Evolutionary conservation across 331 rosid genomes (phyloP).

Genomic region (Ulmus americana): DNA sequence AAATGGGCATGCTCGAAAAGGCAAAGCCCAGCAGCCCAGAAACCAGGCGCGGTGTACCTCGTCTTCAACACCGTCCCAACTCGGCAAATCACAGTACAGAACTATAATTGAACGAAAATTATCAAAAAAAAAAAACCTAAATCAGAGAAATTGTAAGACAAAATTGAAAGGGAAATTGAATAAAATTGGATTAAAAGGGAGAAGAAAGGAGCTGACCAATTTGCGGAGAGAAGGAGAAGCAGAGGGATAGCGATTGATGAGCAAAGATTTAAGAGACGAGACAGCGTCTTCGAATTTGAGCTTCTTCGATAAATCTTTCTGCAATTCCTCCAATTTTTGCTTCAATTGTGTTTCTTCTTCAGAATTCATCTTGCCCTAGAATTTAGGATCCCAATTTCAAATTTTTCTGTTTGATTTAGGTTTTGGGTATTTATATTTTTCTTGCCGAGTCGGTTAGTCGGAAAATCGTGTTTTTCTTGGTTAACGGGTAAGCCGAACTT

Average conservation of each 20-base stretch:
- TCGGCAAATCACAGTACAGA: slow-evolving; percentile 59
- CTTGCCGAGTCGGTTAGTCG: not conserved
- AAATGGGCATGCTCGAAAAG: slow-evolving; percentile 60
- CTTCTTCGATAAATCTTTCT: slow-evolving; percentile 68
- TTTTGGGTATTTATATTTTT: not conserved
- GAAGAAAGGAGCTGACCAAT: slow-evolving; percentile 29
- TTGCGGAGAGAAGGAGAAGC: slow-evolving; percentile 64
- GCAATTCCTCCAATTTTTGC: slow-evolving; percentile 61
- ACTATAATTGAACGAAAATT: slow-evolving; percentile 27
- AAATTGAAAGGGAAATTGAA: not conserved
- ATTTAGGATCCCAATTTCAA: not conserved
- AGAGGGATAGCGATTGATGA: slow-evolving; percentile 40
- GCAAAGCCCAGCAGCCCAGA: slow-evolving; percentile 75
- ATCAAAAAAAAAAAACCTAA: not conserved
- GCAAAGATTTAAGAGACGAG: slow-evolving; percentile 48
- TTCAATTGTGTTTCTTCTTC: slow-evolving; percentile 37
- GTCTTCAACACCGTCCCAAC: slow-evolving; percentile 79
- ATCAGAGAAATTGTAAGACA: not conserved
- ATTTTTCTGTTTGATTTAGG: not conserved
- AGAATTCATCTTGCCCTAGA: slow-evolving; percentile 40
- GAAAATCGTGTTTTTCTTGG: slow-evolving; percentile 9
- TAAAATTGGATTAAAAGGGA: no score
- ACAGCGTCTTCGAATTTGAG: slow-evolving; percentile 66
- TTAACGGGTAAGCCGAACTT: slow-evolving; percentile 10
- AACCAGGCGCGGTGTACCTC: slow-evolving; percentile 72